Evolutionary conservation across 2,329 filamentous ascomycete species (phyloP).

Genomic region (Hortaea werneckii): DNA sequence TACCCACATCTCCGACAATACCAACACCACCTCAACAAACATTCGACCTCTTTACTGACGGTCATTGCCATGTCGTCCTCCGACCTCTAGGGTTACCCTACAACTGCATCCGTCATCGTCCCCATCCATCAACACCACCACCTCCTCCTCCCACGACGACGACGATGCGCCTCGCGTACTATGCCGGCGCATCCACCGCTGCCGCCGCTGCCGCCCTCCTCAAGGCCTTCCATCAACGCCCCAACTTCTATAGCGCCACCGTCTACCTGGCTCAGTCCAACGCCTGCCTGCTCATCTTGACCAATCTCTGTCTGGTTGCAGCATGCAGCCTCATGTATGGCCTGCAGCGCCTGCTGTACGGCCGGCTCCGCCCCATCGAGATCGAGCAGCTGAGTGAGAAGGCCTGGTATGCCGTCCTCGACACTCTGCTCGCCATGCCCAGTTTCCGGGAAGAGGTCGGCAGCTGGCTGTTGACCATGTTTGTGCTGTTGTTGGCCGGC

Average conservation of each 20-base stretch:
- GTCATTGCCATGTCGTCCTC: constrained; percentile 12
- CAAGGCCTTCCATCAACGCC: constrained; percentile 85
- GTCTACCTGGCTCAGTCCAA: constrained; percentile 96
- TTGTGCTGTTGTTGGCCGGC: constrained; percentile 79
- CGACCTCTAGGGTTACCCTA: neutral
- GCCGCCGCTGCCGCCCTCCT: constrained; percentile 75
- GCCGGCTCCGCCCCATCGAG: constrained; percentile 81
- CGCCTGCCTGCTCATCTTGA: constrained; percentile 85
- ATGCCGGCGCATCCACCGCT: constrained; percentile 54
- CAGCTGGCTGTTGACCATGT: constrained; percentile 93
- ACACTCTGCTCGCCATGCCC: constrained; percentile 95
- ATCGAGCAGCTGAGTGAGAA: constrained; percentile 96
- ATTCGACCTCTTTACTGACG: constrained; percentile 18
- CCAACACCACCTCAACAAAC: neutral
- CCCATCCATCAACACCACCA: neutral
- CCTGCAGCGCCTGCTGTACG: constrained; percentile 83
- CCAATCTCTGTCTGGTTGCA: constrained; percentile 77
- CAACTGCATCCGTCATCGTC: constrained; percentile 1
- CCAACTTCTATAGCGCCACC: constrained; percentile 97
- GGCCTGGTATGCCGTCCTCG: constrained; percentile 95
- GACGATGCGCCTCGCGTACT: constrained; percentile 23
- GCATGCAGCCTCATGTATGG: constrained; percentile 75
- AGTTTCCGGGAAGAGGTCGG: constrained; percentile 94
- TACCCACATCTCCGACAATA: too few species aligned
- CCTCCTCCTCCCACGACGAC: neutral